phyloP scores from a whole-genome alignment of 441 rosid genomes.

The Biscutella laevigata region DNA sequence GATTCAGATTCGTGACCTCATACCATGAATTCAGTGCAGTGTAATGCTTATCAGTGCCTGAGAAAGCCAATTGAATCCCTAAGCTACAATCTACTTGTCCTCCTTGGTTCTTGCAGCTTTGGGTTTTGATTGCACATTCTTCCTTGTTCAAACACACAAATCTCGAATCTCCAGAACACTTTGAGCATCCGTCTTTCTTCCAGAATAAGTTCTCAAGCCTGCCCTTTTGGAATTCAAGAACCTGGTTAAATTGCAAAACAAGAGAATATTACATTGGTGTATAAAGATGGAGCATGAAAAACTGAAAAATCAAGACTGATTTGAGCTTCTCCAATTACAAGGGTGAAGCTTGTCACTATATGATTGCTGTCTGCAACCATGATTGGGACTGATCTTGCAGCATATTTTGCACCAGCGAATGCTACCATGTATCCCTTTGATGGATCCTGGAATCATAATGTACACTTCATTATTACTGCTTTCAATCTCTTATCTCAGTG shows the following conservation, averaged over 20 bases:
- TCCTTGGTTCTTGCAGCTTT: conserved; percentile 58
- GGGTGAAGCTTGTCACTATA: conserved; percentile 81
- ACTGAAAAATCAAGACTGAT: neutral
- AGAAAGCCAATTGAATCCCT: conserved; percentile 88
- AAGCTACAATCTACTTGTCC: conserved; percentile 83
- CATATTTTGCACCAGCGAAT: conserved; percentile 87
- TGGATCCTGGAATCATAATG: conserved; percentile 33
- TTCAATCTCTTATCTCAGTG: neutral
- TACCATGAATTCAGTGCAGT: conserved; percentile 86
- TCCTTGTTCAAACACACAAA: conserved; percentile 73
- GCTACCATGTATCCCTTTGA: conserved; percentile 89
- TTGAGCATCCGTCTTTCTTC: conserved; percentile 87
- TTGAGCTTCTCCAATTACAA: conserved; percentile 40
- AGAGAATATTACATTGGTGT: too few species aligned
- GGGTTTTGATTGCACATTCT: conserved; percentile 67
- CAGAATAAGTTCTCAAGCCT: conserved; percentile 79
- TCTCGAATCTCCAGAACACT: conserved; percentile 43
- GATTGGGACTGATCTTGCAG: conserved; percentile 77
- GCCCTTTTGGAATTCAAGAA: conserved; percentile 83
- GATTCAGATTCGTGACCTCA: conserved; percentile 78
- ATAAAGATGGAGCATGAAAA: neutral
- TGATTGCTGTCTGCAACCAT: conserved; percentile 62
- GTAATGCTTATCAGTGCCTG: conserved; percentile 90
- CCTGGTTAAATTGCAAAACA: too few species aligned
- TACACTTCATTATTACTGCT: neutral